Percentiles rank a stretch among this genome's conserved stretches.
Conservation (phyloP, 148 eudicot species). For the Rhododendron molle region DNA sequence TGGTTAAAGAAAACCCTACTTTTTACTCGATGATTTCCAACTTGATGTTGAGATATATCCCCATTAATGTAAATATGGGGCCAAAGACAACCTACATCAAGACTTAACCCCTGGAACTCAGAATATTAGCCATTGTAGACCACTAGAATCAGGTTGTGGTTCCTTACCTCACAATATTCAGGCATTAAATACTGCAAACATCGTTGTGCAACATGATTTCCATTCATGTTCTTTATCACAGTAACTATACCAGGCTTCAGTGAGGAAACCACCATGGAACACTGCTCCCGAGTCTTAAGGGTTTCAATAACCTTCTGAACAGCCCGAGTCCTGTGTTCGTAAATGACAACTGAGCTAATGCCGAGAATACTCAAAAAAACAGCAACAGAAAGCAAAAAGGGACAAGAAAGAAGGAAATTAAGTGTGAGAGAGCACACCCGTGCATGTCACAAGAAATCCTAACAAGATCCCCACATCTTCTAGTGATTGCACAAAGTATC, state of each 20-base stretch:
- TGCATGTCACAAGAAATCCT: conserved; percentile 39
- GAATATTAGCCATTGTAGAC: neutral
- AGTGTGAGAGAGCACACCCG: conserved; percentile 19
- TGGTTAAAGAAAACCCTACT: neutral
- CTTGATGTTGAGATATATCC: neutral
- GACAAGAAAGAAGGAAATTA: neutral
- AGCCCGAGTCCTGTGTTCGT: conserved; percentile 30
- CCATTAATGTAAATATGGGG: neutral
- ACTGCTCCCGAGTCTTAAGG: conserved; percentile 34
- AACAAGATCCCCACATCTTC: conserved; percentile 29
- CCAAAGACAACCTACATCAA: neutral
- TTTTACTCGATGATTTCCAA: neutral
- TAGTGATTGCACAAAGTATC: conserved; percentile 27
- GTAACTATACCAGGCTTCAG: conserved; percentile 36
- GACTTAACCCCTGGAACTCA: neutral
- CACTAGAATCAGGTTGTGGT: neutral
- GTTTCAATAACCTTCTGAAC: conserved; percentile 41
- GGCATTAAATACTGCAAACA: conserved; percentile 30
- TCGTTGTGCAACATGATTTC: conserved; percentile 38
- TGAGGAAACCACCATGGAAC: conserved; percentile 32
- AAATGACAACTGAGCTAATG: neutral
- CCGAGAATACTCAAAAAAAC: neutral
- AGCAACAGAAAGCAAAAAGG: neutral
- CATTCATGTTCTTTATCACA: conserved; percentile 35
- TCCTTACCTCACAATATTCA: conserved; percentile 34